A percentile compares a stretch with the other conserved stretches of the same genome.
These are phyloP conservation scores for Talaromyces piceae DNA, from an alignment of 2,329 filamentous ascomycete species.

Conservation along the genomic window DNA sequence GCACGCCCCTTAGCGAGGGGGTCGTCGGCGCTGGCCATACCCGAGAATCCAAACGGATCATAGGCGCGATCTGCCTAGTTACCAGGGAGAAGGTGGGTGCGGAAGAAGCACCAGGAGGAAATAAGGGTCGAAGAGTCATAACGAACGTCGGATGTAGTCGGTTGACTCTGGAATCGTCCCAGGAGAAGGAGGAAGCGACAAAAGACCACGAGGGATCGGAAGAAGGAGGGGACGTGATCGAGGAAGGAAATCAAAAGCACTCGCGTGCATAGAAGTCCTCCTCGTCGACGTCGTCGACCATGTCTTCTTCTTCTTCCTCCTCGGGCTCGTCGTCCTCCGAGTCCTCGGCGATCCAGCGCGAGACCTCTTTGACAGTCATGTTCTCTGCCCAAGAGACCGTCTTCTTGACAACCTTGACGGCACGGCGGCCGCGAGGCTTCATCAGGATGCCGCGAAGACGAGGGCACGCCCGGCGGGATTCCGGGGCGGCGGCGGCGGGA, in stretches of 20 bases:
- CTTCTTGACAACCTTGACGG: background rate
- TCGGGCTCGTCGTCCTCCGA: background rate
- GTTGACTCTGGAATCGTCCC: no score
- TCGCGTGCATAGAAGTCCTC: background rate
- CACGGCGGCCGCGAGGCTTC: background rate
- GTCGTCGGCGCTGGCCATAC: constrained; percentile 6
- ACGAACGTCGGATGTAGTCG: background rate
- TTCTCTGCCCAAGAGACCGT: background rate
- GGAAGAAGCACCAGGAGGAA: background rate
- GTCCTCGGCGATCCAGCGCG: constrained; percentile 1
- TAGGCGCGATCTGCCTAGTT: background rate
- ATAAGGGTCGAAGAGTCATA: background rate
- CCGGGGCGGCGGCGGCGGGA: no score
- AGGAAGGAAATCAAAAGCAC: background rate
- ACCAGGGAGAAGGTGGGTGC: background rate
- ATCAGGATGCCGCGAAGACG: background rate
- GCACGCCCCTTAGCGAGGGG: constrained; percentile 4
- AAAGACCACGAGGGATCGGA: constrained; percentile 2
- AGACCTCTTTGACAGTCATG: constrained; percentile 1
- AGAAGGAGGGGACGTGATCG: background rate
- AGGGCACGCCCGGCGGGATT: background rate
- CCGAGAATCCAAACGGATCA: background rate
- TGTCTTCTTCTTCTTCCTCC: no score
- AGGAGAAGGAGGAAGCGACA: background rate
- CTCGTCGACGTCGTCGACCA: background rate